Conservation (phyloP, 371 early-diverging fungal genomes). For the Syncephalis fuscata region DNA sequence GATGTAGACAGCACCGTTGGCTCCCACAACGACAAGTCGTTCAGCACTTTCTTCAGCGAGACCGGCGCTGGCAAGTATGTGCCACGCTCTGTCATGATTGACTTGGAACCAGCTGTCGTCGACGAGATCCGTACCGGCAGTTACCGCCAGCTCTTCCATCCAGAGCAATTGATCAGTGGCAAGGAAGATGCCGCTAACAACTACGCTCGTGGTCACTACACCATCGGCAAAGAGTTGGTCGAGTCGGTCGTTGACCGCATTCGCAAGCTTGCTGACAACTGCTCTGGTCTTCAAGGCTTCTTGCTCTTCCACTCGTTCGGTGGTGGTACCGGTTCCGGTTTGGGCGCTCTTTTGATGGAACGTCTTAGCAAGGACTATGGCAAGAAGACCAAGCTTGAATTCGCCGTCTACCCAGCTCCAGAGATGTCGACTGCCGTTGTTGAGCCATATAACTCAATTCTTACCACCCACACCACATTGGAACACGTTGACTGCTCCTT, state of each 20-base stretch:
- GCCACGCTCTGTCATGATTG: constrained; percentile 93
- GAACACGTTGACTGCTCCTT: constrained; percentile 99
- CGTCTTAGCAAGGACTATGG: constrained; percentile 95
- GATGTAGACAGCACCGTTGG: constrained; percentile 52
- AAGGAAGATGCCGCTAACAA: constrained; percentile 99
- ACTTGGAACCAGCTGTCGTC: constrained; percentile 82
- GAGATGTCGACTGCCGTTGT: constrained; percentile 96
- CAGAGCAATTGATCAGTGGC: constrained; percentile 95
- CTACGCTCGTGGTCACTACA: constrained; percentile 99
- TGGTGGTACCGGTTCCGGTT: constrained; percentile 98
- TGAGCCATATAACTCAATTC: constrained; percentile 97
- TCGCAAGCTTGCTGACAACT: constrained; percentile 95
- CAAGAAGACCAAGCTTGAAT: constrained; percentile 98
- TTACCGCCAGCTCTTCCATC: constrained; percentile 96
- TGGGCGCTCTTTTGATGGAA: constrained; percentile 96
- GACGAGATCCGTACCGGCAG: constrained; percentile 79
- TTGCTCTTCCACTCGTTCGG: constrained; percentile 97
- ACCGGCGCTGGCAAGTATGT: constrained; percentile 97
- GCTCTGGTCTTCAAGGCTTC: constrained; percentile 94
- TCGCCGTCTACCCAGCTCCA: constrained; percentile 98
- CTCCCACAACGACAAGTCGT: constrained; percentile 33
- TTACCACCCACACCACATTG: constrained; percentile 97
- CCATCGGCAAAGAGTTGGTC: constrained; percentile 96
- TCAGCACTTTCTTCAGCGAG: constrained; percentile 93
- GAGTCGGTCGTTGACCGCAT: constrained; percentile 94